Evolutionary conservation across 1,284 basidiomycete genomes (phyloP).

Genomic region (Sporisorium exsertum): DNA sequence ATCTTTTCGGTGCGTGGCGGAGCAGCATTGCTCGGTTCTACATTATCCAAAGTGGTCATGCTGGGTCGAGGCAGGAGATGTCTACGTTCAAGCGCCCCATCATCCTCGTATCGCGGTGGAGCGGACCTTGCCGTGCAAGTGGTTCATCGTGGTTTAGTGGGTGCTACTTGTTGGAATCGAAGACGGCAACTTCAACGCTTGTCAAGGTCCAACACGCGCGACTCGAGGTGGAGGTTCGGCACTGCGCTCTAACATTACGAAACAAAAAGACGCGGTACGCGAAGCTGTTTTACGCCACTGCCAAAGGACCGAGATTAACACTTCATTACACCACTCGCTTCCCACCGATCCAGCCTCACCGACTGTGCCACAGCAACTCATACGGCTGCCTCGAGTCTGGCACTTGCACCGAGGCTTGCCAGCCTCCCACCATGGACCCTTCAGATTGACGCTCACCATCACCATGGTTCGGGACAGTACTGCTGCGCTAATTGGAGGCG

Average conservation of each 20-base stretch:
- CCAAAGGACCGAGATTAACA: not conserved
- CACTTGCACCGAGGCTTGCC: not conserved
- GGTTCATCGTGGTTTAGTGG: not conserved
- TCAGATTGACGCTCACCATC: not conserved
- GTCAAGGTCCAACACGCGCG: conserved; percentile 6
- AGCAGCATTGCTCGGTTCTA: conserved; percentile 6
- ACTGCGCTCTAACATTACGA: conserved; percentile 8
- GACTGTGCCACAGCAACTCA: not conserved
- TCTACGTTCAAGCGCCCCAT: not conserved
- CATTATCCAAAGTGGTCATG: conserved; percentile 9
- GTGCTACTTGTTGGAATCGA: not conserved
- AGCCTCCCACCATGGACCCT: not conserved
- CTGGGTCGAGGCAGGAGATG: not conserved
- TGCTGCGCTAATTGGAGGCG: not conserved
- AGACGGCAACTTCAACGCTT: not conserved
- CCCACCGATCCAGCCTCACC: not conserved
- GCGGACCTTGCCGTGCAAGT: not conserved
- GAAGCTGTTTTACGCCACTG: conserved; percentile 31
- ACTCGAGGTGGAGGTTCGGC: conserved; percentile 3
- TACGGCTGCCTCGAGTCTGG: too few relatives aligned
- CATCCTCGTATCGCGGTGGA: not conserved
- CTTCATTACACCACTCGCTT: conserved; percentile 1
- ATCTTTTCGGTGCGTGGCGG: conserved; percentile 26
- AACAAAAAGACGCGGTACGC: conserved; percentile 17
- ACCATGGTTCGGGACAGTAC: not conserved